Percentiles rank a stretch among this genome's conserved stretches.
These are phyloP conservation scores for Ophiostoma novo-ulmi DNA, from an alignment of 2,329 filamentous ascomycete species.

Conservation along the genomic window DNA sequence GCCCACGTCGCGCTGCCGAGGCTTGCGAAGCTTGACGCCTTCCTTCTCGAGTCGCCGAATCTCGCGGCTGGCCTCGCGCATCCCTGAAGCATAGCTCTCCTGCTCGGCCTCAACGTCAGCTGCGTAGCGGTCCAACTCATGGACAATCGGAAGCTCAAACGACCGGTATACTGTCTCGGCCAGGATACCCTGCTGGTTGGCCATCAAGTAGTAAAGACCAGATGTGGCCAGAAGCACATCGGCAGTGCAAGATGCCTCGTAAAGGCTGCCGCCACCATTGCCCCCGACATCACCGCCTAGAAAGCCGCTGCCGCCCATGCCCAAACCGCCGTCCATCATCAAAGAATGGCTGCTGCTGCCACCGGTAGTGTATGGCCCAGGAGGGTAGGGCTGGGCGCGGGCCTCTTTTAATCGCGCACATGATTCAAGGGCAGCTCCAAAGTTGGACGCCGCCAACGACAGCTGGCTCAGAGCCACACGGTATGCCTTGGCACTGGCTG, in stretches of 20 bases:
- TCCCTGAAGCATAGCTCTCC: constrained; percentile 52
- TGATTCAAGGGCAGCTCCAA: constrained; percentile 60
- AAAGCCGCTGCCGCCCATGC: constrained; percentile 38
- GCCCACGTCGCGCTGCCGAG: constrained; percentile 55
- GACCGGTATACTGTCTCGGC: constrained; percentile 63
- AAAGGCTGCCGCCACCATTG: constrained; percentile 36
- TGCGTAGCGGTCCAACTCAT: constrained; percentile 63
- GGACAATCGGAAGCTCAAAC: constrained; percentile 64
- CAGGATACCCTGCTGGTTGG: constrained; percentile 66
- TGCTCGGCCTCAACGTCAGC: constrained; percentile 61
- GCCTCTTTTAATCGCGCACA: constrained; percentile 66
- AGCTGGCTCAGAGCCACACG: constrained; percentile 57
- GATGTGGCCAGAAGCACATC: constrained; percentile 58
- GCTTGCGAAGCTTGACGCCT: constrained; percentile 53
- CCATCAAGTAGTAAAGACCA: constrained; percentile 61
- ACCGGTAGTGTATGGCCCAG: constrained; percentile 25
- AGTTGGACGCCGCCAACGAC: constrained; percentile 57
- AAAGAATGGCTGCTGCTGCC: constrained; percentile 29
- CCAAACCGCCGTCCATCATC: constrained; percentile 29
- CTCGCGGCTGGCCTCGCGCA: constrained; percentile 52
- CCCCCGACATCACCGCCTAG: constrained; percentile 34
- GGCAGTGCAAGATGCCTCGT: constrained; percentile 52
- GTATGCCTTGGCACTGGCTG: constrained; percentile 59
- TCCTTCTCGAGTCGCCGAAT: constrained; percentile 62
- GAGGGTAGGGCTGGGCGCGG: constrained; percentile 52